These are phyloP conservation scores for Cercospora janseana DNA, from an alignment of 2,329 filamentous ascomycete species.

Conservation along the genomic window DNA sequence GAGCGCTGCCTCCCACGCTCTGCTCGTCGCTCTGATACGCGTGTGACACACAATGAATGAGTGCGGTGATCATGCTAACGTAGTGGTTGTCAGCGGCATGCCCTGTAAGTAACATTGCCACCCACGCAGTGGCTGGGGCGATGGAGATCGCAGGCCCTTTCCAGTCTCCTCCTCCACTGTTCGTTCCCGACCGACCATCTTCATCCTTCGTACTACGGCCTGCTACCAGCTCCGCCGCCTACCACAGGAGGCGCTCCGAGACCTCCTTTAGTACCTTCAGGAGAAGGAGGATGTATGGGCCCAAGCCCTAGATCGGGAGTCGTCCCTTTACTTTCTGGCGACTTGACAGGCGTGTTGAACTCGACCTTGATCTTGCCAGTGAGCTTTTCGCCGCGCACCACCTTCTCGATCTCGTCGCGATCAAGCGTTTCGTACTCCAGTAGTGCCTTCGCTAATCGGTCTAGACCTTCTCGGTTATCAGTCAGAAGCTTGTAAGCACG, in stretches of 20 bases:
- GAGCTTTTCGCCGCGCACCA: constrained; percentile 82
- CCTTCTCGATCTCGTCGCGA: constrained; percentile 84
- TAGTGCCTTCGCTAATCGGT: constrained; percentile 81
- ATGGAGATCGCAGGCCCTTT: neutral
- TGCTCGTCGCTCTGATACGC: neutral
- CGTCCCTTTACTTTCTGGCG: constrained; percentile 53
- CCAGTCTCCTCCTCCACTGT: neutral
- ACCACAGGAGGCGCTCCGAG: constrained; percentile 10
- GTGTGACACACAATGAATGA: neutral
- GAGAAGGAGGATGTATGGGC: constrained; percentile 9
- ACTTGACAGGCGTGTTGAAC: constrained; percentile 61
- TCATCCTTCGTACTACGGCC: constrained; percentile 11
- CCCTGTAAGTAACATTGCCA: constrained; percentile 7
- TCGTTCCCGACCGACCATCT: neutral
- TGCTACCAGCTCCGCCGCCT: constrained; percentile 3
- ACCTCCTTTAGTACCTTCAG: constrained; percentile 1
- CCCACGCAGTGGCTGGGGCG: constrained; percentile 7
- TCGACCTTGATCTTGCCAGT: constrained; percentile 62
- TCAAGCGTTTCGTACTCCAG: constrained; percentile 92
- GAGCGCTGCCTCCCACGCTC: neutral
- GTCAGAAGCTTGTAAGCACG: constrained; percentile 70
- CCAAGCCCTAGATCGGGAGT: constrained; percentile 10
- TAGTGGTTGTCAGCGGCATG: constrained; percentile 4
- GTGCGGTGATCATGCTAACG: neutral
- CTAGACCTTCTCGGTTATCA: constrained; percentile 77